These are phyloP conservation scores for Fusarium foetens DNA, from an alignment of 2,329 filamentous ascomycete genomes.

Conservation along the genomic window DNA sequence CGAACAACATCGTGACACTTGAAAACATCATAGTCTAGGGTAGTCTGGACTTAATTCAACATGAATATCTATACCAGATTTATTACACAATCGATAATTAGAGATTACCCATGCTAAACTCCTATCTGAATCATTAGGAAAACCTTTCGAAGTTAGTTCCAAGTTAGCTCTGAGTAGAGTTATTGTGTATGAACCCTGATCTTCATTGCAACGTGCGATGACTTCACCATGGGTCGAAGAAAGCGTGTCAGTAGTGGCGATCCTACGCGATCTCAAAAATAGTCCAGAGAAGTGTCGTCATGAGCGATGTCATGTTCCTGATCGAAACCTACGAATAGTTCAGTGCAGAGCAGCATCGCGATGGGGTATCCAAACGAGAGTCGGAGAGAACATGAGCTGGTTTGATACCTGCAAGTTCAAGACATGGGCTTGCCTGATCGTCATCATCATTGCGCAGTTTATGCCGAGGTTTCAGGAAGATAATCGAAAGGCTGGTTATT, in stretches of 20 bases:
- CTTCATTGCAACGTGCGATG: neutral
- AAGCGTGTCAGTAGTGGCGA: neutral
- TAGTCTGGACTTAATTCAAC: neutral
- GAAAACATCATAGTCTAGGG: constrained; percentile 4
- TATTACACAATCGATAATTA: neutral
- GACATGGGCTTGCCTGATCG: neutral
- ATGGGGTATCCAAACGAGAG: neutral
- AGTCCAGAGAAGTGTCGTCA: constrained; percentile 9
- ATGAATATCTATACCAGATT: neutral
- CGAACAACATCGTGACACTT: constrained; percentile 1
- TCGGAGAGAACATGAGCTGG: neutral
- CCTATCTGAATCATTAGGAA: neutral
- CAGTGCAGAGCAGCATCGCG: neutral
- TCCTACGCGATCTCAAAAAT: neutral
- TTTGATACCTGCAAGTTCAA: neutral
- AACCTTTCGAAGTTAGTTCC: neutral
- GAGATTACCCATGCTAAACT: neutral
- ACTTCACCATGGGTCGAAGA: neutral
- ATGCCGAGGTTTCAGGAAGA: neutral
- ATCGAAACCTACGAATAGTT: neutral
- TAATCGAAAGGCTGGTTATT: neutral
- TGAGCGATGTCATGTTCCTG: constrained; percentile 21
- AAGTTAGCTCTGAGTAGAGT: neutral
- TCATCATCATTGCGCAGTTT: constrained; percentile 11
- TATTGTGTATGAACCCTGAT: constrained; percentile 1